Conservation (phyloP, 176 grass and related monocot genomes). For the Neostapfia colusana region DNA sequence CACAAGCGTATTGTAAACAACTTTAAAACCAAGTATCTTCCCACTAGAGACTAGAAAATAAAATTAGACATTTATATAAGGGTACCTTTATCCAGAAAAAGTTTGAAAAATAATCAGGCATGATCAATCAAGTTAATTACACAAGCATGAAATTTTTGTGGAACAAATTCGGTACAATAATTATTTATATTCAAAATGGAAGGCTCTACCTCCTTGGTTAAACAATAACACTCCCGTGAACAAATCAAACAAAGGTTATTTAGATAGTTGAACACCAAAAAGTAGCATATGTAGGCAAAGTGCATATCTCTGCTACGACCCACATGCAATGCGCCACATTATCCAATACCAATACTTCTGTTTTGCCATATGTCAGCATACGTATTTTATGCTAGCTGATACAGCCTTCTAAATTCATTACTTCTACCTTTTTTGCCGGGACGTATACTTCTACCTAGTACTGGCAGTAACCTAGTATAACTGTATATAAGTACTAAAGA, state of each 20-base stretch:
- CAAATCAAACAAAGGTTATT: not conserved
- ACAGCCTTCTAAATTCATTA: too few species aligned
- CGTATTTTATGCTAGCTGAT: constrained; percentile 5
- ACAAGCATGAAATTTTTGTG: not conserved
- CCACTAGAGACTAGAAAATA: not conserved
- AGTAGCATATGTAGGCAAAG: too few species aligned
- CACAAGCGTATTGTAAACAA: not conserved
- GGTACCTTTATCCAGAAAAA: not conserved
- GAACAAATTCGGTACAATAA: not conserved
- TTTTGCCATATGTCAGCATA: not conserved
- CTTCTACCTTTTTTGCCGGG: too few species aligned
- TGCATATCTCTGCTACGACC: too few species aligned
- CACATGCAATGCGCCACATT: too few species aligned
- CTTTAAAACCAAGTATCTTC: not conserved
- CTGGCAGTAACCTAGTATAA: not conserved
- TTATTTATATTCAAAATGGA: not conserved
- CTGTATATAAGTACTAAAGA: not conserved
- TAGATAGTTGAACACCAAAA: not conserved
- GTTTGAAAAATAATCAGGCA: not conserved
- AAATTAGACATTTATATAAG: not conserved
- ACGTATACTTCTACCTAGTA: not conserved
- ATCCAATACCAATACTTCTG: not conserved
- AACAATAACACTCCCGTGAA: too few species aligned
- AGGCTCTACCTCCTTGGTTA: not conserved
- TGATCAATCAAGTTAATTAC: not conserved